These are phyloP conservation scores for Akanthomyces uredinophilus DNA, from an alignment of 2,329 filamentous ascomycete species.

Conservation along the genomic window DNA sequence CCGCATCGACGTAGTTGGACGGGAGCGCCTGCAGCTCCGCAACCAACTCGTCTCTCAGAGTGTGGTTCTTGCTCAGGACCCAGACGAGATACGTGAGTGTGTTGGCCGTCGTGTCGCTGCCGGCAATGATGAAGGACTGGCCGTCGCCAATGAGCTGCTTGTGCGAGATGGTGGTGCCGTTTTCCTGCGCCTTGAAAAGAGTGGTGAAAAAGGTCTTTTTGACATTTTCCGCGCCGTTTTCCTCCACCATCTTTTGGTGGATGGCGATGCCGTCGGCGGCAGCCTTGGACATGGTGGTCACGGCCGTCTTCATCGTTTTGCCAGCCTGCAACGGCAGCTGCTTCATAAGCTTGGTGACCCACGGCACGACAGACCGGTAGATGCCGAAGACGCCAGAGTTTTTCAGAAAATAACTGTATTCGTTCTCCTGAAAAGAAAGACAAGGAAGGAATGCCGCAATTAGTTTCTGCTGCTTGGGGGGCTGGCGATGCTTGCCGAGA, in stretches of 20 bases:
- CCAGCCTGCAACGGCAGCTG: not conserved
- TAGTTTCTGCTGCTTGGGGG: not conserved
- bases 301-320: not conserved
- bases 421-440: not conserved
- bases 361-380: not conserved
- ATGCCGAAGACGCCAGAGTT: conserved; percentile 1
- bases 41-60: conserved; percentile 27
- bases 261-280: not conserved
- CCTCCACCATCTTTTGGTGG: conserved; percentile 1
- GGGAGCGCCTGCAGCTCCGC: conserved; percentile 32
- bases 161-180: conserved; percentile 21
- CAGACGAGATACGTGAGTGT: conserved; percentile 45
- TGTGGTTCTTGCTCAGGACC: conserved; percentile 28
- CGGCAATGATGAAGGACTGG: conserved; percentile 42
- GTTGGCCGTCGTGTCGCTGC: conserved; percentile 47
- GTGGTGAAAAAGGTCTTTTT: conserved; percentile 32
- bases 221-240: not conserved
- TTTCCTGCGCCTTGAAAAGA: conserved; percentile 28
- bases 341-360: not conserved
- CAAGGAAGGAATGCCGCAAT: not conserved
- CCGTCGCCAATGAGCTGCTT: conserved; percentile 36
- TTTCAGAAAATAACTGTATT: conserved; percentile 8
- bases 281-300: not conserved
- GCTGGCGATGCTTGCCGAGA: not conserved
- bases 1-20: conserved; percentile 19